Conservation (phyloP, 2,329 filamentous ascomycete genomes). For the Aspergillus pseudonomiae region DNA sequence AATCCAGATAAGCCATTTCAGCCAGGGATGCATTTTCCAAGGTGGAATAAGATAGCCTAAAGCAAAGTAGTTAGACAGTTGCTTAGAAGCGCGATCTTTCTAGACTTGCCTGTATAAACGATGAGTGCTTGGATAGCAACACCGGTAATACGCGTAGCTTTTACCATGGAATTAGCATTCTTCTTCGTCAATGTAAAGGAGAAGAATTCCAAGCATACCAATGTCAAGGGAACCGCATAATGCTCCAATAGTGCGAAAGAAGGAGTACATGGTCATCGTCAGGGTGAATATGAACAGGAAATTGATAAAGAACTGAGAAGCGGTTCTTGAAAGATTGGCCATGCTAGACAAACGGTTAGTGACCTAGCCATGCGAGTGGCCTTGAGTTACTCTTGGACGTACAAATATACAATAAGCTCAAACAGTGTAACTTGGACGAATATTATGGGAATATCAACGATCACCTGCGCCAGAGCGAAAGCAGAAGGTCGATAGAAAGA, state of each 20-base stretch:
- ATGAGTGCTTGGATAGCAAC: constrained; percentile 55
- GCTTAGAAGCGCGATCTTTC: background rate
- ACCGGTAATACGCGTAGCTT: constrained; percentile 53
- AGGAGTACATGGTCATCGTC: constrained; percentile 59
- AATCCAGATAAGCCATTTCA: constrained; percentile 2
- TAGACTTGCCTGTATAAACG: constrained; percentile 57
- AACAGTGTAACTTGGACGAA: constrained; percentile 62
- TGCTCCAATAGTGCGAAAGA: constrained; percentile 55
- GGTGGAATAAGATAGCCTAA: constrained; percentile 65
- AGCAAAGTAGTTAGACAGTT: background rate
- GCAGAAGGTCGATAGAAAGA: constrained; percentile 68
- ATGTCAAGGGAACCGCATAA: constrained; percentile 54
- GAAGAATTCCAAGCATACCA: constrained; percentile 33
- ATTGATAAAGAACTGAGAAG: constrained; percentile 66
- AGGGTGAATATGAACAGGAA: constrained; percentile 58
- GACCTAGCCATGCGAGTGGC: background rate
- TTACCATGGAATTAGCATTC: background rate
- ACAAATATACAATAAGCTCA: constrained; percentile 64
- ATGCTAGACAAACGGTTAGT: constrained; percentile 43
- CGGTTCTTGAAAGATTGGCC: constrained; percentile 57
- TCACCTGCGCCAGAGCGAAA: constrained; percentile 61
- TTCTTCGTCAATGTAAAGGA: background rate
- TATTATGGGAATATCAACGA: constrained; percentile 61
- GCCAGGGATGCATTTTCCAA: constrained; percentile 64
- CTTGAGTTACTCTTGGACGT: constrained; percentile 10